Conservation (phyloP, 306 rosid species). For the Aeschynomene evenia region DNA sequence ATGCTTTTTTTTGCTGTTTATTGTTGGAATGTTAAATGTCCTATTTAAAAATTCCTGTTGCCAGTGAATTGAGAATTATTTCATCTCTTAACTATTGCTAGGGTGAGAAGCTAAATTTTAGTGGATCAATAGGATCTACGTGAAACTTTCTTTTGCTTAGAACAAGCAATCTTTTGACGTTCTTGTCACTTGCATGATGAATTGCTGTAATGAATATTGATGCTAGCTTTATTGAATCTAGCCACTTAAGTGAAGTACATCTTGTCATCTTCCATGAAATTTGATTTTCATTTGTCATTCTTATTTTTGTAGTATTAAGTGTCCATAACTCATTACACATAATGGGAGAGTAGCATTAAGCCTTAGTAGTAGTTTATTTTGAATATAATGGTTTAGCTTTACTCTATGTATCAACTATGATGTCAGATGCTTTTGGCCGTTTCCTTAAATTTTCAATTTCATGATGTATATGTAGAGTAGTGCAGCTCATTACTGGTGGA, state of each 20-base stretch:
- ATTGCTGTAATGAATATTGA: background rate
- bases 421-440: background rate
- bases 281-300: background rate
- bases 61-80: constrained; percentile 8
- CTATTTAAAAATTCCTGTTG: background rate
- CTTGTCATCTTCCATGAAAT: background rate
- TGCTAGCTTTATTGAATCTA: background rate
- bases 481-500: background rate
- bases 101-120: constrained; percentile 3
- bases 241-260: background rate
- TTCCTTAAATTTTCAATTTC: background rate
- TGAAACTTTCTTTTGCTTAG: background rate
- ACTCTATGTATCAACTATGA: background rate
- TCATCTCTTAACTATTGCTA: constrained; percentile 2
- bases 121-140: constrained; percentile 10
- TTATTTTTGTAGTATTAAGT: background rate
- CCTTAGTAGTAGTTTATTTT: background rate
- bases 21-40: constrained; percentile 23
- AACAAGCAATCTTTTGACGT: constrained; percentile 14
- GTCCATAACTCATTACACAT: background rate
- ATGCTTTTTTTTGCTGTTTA: constrained; percentile 23
- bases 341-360: constrained; percentile 1
- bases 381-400: background rate
- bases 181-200: constrained; percentile 18
- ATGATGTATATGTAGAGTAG: background rate